These are phyloP conservation scores for Eucalyptus tenuipes DNA, from an alignment of 345 rosid genomes.

Conservation along the genomic window DNA sequence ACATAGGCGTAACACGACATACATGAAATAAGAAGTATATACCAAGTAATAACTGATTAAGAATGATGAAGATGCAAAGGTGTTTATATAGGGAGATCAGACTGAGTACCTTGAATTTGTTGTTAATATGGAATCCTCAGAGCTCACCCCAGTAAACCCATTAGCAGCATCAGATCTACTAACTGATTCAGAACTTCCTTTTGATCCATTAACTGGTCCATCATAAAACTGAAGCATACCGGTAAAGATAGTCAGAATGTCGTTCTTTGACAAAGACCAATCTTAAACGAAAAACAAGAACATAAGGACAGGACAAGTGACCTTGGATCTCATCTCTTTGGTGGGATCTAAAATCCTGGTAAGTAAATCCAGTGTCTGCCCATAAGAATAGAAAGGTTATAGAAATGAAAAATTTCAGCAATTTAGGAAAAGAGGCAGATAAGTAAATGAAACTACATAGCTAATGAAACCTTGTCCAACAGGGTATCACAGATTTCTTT, in stretches of 20 bases:
- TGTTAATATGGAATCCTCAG: neutral
- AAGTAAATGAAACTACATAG: neutral
- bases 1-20: neutral
- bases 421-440: neutral
- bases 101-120: neutral
- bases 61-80: neutral
- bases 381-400: neutral
- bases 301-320: neutral
- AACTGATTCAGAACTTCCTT: slow-evolving; percentile 7
- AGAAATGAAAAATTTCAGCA: neutral
- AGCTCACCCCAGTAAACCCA: neutral
- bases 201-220: slow-evolving; percentile 40
- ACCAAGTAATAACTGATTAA: neutral
- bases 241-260: slow-evolving; percentile 2
- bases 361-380: slow-evolving; percentile 64
- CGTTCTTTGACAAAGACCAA: neutral
- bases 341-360: slow-evolving; percentile 62
- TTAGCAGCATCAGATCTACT: neutral
- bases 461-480: slow-evolving; percentile 45
- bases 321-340: slow-evolving; percentile 75
- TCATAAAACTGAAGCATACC: slow-evolving; percentile 37
- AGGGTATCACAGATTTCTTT: slow-evolving; percentile 21
- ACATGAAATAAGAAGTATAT: neutral
- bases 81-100: neutral
- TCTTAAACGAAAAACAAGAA: neutral